Base-by-base conservation (phyloP, 2,329 filamentous ascomycete species). In the Teratosphaeria destructans region DNA sequence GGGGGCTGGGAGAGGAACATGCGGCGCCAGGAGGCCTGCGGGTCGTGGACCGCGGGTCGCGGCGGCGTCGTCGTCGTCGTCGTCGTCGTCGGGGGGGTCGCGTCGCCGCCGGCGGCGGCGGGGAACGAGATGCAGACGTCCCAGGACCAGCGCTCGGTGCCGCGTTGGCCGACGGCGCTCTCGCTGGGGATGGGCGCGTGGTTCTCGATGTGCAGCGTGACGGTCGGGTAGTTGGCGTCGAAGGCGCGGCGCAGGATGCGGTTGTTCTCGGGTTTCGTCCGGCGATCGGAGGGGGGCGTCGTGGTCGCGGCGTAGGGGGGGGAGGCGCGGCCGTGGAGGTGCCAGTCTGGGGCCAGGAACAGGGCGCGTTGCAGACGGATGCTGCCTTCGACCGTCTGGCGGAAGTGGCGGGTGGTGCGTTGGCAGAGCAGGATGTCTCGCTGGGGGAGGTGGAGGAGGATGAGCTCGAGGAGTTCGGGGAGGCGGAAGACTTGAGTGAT, bases 391-490 rank as follows among this genome's bases (percentile, higher is more conserved):
- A 70, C 67, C 3, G 68, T 67, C 47, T 62, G 54, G 35, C 63
- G 65, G 64, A 72, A 74, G 54, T 58, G 59, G 27, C 57, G 64
- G 47, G 64, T 66, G 34, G 69, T 66, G 14, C 72, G 66, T 61
- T 74, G 73, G 7, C 61, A 62, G 26, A 73, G 65, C 29, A 74
- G 68, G 11, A 74, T 64, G 49, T 73, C 67, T 61, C 66, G 65
- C 5, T 61, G 63, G 34, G 61, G 61, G 2, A 76, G 70, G 19
- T 72, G 59, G 8, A 64, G 57, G 29, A 76, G 71, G 62, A 75
- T 69, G 47, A 68, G 55, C 64, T 75, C 73, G 57, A 75, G 69
- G 59, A 76, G 70, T 62, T 76, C 74, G 29, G 73, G 71, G 5
- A 72, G 68, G 35, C 65, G 55, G 60, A 76, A 61, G 52, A 74